Base-by-base conservation (phyloP, 768 basidiomycete genomes). In the Naganishia friedmannii region DNA sequence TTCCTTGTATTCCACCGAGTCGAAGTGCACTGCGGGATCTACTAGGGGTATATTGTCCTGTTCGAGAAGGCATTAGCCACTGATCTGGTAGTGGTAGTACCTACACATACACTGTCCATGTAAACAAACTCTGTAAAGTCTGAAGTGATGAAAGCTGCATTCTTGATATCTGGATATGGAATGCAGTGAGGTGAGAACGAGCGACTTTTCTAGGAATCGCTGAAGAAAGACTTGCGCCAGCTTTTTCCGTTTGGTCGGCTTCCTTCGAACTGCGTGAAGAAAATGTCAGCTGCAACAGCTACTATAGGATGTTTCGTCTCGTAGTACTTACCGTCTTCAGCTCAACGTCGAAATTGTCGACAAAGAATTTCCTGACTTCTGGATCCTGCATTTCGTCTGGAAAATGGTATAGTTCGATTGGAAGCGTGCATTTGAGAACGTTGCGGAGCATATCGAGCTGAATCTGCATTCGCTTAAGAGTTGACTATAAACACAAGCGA, bases 331-430 rank as follows among this genome's bases (percentile, higher is more conserved):
- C 78, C 70, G 74, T 70, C 39, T 73, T 74, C 45, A 82, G 74
- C 28, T 67, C 75, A 21, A 82, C 77, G 31, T 79, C 81, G 28
- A 77, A 78, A n/a, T 72, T 72, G 34, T 74, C 69, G 28, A 68
- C 68, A 15, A 83, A 73, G 42, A 78, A 63, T 70, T 71, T 54
- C 28, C 74, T 57, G 0, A 74, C 56, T 23, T 58, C 72, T 23
- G 69, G 53, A 15, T 76, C 74, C 12, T 74, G 73, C 53, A 83
- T 73, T 75, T 84, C 83, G 53, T 77, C 77, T 15, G 82, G 78
- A 73, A 82, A 84, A 60, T 81, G 80, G 65, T 82, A 84, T 32
- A 84, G 70, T 71, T 84, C 81, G 60, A 83, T 79, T 7, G 83
- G 83, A 0, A 84, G 74, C 1, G 70, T 77, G 66, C 77, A 79